Evolutionary conservation across 345 rosid genomes (phyloP).

Genomic region (Sisymbrium altissimum): DNA sequence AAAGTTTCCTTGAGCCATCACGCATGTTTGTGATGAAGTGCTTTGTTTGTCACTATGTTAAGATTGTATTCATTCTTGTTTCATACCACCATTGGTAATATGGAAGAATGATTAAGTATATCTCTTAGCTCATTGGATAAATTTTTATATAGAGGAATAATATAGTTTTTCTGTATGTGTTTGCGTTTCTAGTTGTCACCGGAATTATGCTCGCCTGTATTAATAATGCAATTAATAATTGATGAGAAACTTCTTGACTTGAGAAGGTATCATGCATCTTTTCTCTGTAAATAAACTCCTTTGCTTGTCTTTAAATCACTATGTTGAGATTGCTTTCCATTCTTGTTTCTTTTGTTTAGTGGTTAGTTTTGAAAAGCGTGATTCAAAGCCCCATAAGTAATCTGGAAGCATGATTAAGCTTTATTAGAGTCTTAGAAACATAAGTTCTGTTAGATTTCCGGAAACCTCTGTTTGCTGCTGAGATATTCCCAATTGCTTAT

Average conservation of each 20-base stretch:
- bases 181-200: too few species aligned
- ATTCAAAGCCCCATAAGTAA: neutral
- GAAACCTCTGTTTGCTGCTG: neutral
- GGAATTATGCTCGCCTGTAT: too few species aligned
- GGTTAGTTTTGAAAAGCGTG: neutral
- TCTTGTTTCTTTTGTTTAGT: neutral
- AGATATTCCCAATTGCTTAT: neutral
- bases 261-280: slow-evolving; percentile 1
- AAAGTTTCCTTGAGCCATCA: neutral
- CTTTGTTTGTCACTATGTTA: too few species aligned
- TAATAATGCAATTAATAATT: too few species aligned
- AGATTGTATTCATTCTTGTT: too few species aligned
- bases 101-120: too few species aligned
- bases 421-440: neutral
- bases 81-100: too few species aligned
- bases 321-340: neutral
- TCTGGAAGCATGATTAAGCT: neutral
- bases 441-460: neutral
- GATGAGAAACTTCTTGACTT: too few species aligned
- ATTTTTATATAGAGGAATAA: too few species aligned
- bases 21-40: too few species aligned
- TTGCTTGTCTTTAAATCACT: neutral
- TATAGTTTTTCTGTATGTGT: too few species aligned
- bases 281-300: neutral
- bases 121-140: too few species aligned